Conservation (phyloP, 2,329 filamentous ascomycete species). For the Cercospora brassicicola region DNA sequence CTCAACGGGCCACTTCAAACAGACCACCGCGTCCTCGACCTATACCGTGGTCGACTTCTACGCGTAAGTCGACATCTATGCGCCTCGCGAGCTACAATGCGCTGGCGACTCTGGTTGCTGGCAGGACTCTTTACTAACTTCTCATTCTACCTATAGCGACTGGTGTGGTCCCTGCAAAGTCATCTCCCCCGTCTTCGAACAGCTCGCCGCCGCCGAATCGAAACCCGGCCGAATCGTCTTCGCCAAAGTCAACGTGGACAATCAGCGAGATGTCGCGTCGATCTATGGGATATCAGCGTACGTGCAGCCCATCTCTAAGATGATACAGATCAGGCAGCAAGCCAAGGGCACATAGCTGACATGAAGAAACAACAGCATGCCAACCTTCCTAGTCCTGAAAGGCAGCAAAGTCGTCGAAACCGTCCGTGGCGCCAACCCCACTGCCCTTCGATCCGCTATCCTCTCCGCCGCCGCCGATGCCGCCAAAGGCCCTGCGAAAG, state of each 20-base stretch:
- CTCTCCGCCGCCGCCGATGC: slow-evolving; percentile 47
- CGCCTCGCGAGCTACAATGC: not conserved
- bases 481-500: slow-evolving; percentile 41
- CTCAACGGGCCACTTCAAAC: slow-evolving; percentile 36
- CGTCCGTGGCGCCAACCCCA: slow-evolving; percentile 51
- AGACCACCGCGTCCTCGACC: slow-evolving; percentile 35
- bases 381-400: slow-evolving; percentile 52
- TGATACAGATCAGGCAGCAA: no score
- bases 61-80: slow-evolving; percentile 18
- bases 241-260: slow-evolving; percentile 58
- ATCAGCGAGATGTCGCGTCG: slow-evolving; percentile 51
- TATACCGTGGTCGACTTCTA: slow-evolving; percentile 41
- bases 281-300: slow-evolving; percentile 52
- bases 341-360: no score
- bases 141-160: slow-evolving; percentile 17
- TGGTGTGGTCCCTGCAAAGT: slow-evolving; percentile 61
- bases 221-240: slow-evolving; percentile 52
- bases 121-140: not conserved
- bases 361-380: slow-evolving; percentile 40
- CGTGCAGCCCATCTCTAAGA: no score
- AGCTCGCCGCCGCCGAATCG: slow-evolving; percentile 53
- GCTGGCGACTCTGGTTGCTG: not conserved
- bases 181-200: slow-evolving; percentile 54
- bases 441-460: slow-evolving; percentile 50
- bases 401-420: slow-evolving; percentile 47